phyloP scores from a whole-genome alignment of 2,329 filamentous ascomycete species.

The Colletotrichum caudatum region DNA sequence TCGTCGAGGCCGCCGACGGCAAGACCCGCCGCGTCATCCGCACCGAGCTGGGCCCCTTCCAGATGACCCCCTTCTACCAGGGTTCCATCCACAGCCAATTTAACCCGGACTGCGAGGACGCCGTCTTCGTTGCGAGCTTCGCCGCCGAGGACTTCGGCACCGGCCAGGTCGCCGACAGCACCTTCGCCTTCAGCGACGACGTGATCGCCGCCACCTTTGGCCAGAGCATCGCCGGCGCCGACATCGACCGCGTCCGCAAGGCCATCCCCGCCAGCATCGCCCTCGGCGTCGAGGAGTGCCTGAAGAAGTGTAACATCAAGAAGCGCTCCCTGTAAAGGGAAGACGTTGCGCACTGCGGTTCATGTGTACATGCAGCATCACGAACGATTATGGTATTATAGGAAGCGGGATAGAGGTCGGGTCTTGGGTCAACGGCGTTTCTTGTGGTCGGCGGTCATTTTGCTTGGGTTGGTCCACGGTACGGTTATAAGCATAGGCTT shows the following conservation, averaged over 20 bases:
- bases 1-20: slow-evolving; percentile 52
- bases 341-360: not conserved
- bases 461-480: not conserved
- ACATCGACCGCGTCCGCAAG: slow-evolving; percentile 59
- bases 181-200: slow-evolving; percentile 60
- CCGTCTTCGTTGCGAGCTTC: slow-evolving; percentile 64
- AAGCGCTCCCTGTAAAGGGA: slow-evolving; percentile 28
- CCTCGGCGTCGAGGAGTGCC: slow-evolving; percentile 62
- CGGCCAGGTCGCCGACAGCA: slow-evolving; percentile 63
- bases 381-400: not conserved
- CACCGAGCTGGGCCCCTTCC: slow-evolving; percentile 55
- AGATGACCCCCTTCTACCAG: slow-evolving; percentile 67
- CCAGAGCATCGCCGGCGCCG: slow-evolving; percentile 58
- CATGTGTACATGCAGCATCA: not conserved
- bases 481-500: not conserved
- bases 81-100: slow-evolving; percentile 67
- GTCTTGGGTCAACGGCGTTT: slow-evolving; percentile 1
- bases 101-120: slow-evolving; percentile 66
- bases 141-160: slow-evolving; percentile 64
- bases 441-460: not conserved
- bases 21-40: slow-evolving; percentile 49
- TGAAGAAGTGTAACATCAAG: slow-evolving; percentile 60
- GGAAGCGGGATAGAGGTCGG: not conserved
- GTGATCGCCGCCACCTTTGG: slow-evolving; percentile 61
- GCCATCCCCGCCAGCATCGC: slow-evolving; percentile 63